Conservation (phyloP, 2,329 filamentous ascomycete species). For the Venturia carpophila region DNA sequence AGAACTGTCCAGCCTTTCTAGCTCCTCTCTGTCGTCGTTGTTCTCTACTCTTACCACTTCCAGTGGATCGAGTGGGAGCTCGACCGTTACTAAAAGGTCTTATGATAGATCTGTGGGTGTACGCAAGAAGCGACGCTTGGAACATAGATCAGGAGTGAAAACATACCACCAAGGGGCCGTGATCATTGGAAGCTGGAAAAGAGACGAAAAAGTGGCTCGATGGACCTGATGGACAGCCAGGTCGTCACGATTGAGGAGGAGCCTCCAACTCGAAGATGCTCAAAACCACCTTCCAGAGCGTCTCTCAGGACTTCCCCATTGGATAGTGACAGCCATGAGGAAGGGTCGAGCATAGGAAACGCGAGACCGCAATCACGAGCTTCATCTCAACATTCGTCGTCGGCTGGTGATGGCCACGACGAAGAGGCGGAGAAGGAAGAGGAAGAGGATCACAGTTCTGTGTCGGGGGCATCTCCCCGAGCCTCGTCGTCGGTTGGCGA, state of each 20-base stretch:
- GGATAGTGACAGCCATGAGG: not conserved
- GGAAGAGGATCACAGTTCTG: not conserved
- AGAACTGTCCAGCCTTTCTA: constrained; percentile 31
- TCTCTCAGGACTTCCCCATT: not conserved
- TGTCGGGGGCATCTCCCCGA: not conserved
- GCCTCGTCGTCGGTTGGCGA: not conserved
- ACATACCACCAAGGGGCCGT: not conserved
- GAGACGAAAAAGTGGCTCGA: constrained; percentile 6
- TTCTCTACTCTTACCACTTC: constrained; percentile 36
- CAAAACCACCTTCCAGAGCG: not conserved
- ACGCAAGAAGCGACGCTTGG: constrained; percentile 21
- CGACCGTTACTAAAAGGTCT: constrained; percentile 38
- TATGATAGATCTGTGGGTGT: constrained; percentile 30
- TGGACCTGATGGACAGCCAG: not conserved
- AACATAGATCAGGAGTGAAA: constrained; percentile 12
- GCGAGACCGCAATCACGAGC: not conserved
- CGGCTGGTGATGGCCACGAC: not conserved
- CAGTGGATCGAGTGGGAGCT: constrained; percentile 37
- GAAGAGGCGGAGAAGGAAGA: not conserved
- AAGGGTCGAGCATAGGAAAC: not conserved
- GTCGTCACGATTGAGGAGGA: not conserved
- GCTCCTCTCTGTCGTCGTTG: constrained; percentile 37
- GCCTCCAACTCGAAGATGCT: not conserved
- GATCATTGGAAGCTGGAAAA: not conserved
- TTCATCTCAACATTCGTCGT: constrained; percentile 3